Conservation (phyloP, 2,329 filamentous ascomycete species). For the Beauveria sp. region DNA sequence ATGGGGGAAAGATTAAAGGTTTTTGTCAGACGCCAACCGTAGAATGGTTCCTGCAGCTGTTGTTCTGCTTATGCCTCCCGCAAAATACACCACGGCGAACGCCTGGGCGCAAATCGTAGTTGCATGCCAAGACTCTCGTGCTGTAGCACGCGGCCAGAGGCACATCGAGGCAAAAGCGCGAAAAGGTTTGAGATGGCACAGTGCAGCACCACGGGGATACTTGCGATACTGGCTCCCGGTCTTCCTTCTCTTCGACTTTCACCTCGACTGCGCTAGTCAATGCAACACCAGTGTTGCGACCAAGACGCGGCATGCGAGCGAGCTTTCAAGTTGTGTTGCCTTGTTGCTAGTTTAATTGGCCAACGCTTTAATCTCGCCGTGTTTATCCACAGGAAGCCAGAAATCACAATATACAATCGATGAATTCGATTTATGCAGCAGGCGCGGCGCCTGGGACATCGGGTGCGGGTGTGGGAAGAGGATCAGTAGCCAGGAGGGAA, state of each 20-base stretch:
- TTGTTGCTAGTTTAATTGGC: conserved; percentile 11
- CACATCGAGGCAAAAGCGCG: not conserved
- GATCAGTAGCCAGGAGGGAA: conserved; percentile 5
- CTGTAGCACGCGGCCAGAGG: not conserved
- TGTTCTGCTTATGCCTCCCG: not conserved
- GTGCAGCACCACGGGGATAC: not conserved
- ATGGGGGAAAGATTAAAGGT: not conserved
- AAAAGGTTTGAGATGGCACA: not conserved
- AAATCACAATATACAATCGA: conserved; percentile 13
- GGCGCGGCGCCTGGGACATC: not conserved
- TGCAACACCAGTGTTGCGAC: not conserved
- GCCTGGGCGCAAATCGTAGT: not conserved
- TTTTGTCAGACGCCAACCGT: not conserved
- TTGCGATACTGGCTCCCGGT: not conserved
- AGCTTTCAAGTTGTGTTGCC: not conserved
- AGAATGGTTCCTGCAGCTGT: not conserved
- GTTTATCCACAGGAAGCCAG: conserved; percentile 10
- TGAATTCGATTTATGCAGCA: conserved; percentile 9
- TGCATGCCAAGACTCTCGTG: not conserved
- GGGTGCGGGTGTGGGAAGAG: not conserved
- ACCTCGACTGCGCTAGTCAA: not conserved
- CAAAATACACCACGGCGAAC: not conserved
- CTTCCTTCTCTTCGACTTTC: not conserved
- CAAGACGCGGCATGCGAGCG: not conserved
- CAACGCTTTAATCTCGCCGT: conserved; percentile 8